These are phyloP conservation scores for Beta lomatogona DNA, from an alignment of 179 eudicot genomes.

Conservation along the genomic window DNA sequence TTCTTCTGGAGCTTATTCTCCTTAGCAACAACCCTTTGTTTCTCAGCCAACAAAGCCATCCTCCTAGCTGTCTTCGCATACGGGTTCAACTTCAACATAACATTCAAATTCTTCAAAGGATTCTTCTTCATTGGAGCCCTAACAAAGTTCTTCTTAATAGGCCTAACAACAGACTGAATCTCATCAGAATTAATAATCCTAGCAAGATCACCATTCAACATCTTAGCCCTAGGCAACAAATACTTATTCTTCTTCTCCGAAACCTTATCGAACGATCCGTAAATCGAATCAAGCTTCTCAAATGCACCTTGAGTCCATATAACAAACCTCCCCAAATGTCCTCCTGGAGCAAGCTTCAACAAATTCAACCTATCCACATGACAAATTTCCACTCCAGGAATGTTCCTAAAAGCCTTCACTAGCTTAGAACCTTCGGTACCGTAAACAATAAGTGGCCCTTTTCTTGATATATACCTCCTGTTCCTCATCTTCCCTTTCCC, in stretches of 20 bases:
- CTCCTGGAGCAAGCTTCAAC: constrained; percentile 86
- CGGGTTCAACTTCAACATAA: constrained; percentile 79
- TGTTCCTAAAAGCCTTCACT: constrained; percentile 78
- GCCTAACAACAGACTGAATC: constrained; percentile 86
- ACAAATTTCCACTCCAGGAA: constrained; percentile 66
- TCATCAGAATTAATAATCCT: constrained; percentile 94
- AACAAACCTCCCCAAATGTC: constrained; percentile 78
- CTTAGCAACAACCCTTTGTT: constrained; percentile 71
- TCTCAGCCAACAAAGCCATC: constrained; percentile 83
- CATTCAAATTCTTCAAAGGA: constrained; percentile 82
- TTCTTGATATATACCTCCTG: constrained; percentile 38
- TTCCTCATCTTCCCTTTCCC: constrained; percentile 61
- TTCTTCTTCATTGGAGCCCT: constrained; percentile 87
- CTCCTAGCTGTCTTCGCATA: constrained; percentile 92
- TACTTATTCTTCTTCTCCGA: constrained; percentile 72
- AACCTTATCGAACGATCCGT: constrained; percentile 73
- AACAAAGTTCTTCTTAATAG: constrained; percentile 71
- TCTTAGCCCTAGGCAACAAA: constrained; percentile 76
- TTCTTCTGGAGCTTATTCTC: constrained; percentile 68
- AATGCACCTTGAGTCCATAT: constrained; percentile 83
- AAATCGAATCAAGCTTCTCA: constrained; percentile 78
- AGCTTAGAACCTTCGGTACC: constrained; percentile 56
- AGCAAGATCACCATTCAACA: constrained; percentile 79
- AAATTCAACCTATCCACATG: constrained; percentile 71
- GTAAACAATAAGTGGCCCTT: constrained; percentile 46